A percentile compares a stretch with the other conserved stretches of the same genome.
phyloP scores from a whole-genome alignment of 805 yeast species.

The Yarrowia keelungensis region DNA sequence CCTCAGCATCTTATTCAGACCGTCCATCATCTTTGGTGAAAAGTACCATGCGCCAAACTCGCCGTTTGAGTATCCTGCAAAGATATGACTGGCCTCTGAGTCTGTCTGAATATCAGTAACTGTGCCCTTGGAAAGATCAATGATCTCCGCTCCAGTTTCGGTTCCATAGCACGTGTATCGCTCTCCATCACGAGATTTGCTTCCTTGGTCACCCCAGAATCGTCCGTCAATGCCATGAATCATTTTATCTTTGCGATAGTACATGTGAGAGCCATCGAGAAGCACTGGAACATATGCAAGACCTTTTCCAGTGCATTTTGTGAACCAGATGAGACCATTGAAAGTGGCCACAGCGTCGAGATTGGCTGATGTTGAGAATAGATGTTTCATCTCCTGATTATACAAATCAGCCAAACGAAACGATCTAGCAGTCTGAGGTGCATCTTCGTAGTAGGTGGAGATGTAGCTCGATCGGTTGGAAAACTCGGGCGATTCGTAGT shows the following conservation, averaged over 20 bases:
- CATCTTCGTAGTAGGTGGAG: not conserved
- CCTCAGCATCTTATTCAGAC: not conserved
- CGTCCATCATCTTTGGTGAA: slow-evolving; percentile 5
- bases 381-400: not conserved
- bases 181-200: not conserved
- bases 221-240: slow-evolving; percentile 2
- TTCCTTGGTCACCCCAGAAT: not conserved
- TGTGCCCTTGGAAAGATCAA: not conserved
- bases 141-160: not conserved
- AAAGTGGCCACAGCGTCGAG: slow-evolving; percentile 1
- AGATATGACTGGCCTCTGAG: not conserved
- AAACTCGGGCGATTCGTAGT: slow-evolving; percentile 5
- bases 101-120: not conserved
- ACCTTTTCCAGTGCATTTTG: not conserved
- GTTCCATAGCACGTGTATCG: slow-evolving; percentile 1
- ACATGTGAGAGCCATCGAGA: not conserved
- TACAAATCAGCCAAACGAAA: not conserved
- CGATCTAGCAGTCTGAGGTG: not conserved
- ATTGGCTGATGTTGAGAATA: not conserved
- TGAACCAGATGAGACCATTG: slow-evolving; percentile 2
- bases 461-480: not conserved
- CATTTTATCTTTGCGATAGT: slow-evolving; percentile 2
- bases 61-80: not conserved
- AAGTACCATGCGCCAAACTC: slow-evolving; percentile 11
- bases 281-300: not conserved